These are phyloP conservation scores for Arabis hirsuta DNA, from an alignment of 345 rosid species.

Conservation along the genomic window DNA sequence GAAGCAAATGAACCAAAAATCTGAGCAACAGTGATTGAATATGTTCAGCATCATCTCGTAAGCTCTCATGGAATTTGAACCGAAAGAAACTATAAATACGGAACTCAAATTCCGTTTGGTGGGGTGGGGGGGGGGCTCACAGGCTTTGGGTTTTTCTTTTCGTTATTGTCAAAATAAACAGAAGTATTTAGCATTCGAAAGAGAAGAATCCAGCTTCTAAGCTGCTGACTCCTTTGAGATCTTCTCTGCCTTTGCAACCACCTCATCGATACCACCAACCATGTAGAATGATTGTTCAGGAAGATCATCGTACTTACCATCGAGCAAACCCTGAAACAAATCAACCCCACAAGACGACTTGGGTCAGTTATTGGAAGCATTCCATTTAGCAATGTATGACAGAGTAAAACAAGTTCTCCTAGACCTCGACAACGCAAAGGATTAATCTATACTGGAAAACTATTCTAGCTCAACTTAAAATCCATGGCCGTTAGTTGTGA, in stretches of 20 bases:
- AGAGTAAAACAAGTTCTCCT: too few species aligned
- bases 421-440: too few species aligned
- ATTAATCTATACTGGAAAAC: too few species aligned
- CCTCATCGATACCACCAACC: conserved; percentile 68
- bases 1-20: too few species aligned
- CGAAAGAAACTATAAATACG: conserved; percentile 22
- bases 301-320: conserved; percentile 51
- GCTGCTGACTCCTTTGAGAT: conserved; percentile 71
- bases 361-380: too few species aligned
- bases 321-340: conserved; percentile 33
- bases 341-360: too few species aligned
- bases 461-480: too few species aligned
- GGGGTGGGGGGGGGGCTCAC: conserved; percentile 8
- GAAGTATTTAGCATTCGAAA: not conserved
- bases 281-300: conserved; percentile 66
- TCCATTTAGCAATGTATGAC: too few species aligned
- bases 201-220: conserved; percentile 20
- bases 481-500: too few species aligned
- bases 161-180: conserved; percentile 41
- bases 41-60: not conserved
- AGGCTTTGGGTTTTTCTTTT: conserved; percentile 32
- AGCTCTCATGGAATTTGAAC: conserved; percentile 25
- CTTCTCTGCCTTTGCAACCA: conserved; percentile 55
- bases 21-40: too few species aligned
- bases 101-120: conserved; percentile 29